These are phyloP conservation scores for Pichia gijzeniarum DNA, from an alignment of 805 yeast genomes.

Conservation along the genomic window DNA sequence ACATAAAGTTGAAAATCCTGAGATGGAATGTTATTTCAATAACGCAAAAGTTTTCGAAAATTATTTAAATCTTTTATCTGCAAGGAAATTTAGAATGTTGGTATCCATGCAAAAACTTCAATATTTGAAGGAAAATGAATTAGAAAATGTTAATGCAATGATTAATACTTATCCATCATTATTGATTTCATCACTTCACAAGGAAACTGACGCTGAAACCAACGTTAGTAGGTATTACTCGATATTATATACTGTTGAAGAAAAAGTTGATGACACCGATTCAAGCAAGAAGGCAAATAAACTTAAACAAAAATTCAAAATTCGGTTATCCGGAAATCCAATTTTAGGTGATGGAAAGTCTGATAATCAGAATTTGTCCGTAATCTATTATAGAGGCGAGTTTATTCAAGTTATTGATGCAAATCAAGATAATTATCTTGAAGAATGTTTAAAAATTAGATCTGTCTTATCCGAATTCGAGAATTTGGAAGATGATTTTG, in stretches of 20 bases:
- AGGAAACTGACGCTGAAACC: constrained; percentile 38
- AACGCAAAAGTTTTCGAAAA: constrained; percentile 44
- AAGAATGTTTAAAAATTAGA: constrained; percentile 87
- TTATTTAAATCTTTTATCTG: constrained; percentile 67
- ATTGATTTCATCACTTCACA: constrained; percentile 48
- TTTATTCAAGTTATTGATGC: constrained; percentile 94
- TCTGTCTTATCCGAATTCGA: constrained; percentile 88
- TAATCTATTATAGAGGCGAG: constrained; percentile 88
- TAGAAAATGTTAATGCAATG: constrained; percentile 58
- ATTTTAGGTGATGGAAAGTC: constrained; percentile 95
- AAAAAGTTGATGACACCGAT: constrained; percentile 44
- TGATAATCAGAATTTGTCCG: constrained; percentile 86
- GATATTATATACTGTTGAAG: constrained; percentile 56
- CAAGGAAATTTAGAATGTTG: constrained; percentile 71
- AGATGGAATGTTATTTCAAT: constrained; percentile 37
- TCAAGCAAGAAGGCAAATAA: constrained; percentile 25
- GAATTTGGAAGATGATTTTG: constrained; percentile 45
- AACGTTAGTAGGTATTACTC: constrained; percentile 46
- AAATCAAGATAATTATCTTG: constrained; percentile 91
- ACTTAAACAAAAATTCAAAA: constrained; percentile 43
- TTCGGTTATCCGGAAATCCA: constrained; percentile 88
- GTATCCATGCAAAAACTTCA: constrained; percentile 85
- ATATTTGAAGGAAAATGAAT: constrained; percentile 58
- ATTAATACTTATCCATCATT: constrained; percentile 68
- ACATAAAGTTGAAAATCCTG: constrained; percentile 59